A percentile compares a stretch with the other conserved stretches of the same genome.
Conservation (phyloP, 2,329 filamentous ascomycete genomes). For the Metarhizium guizhouense region DNA sequence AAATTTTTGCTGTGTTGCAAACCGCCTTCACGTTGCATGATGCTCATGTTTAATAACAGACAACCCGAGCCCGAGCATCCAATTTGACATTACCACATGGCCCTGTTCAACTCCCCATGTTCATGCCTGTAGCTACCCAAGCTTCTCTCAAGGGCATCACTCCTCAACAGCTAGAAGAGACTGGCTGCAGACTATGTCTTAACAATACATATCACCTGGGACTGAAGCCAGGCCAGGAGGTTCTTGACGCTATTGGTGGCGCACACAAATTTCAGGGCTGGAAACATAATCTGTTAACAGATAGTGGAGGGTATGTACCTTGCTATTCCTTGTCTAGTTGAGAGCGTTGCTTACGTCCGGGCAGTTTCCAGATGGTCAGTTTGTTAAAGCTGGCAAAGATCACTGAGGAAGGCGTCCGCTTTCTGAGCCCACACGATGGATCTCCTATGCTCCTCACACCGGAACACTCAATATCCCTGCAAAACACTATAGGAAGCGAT, state of each 20-base stretch:
- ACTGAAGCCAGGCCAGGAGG: conserved; percentile 85
- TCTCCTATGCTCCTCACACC: conserved; percentile 94
- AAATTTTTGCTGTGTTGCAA: conserved; percentile 10
- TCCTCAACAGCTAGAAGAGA: conserved; percentile 82
- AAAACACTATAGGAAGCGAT: conserved; percentile 95
- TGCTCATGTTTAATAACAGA: conserved; percentile 41
- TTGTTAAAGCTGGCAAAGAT: conserved; percentile 86
- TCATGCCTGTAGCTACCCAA: conserved; percentile 98
- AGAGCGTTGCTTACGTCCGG: neutral
- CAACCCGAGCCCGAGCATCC: conserved; percentile 87
- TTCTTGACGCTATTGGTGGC: conserved; percentile 78
- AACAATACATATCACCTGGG: conserved; percentile 99
- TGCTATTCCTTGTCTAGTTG: conserved; percentile 14
- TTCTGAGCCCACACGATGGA: conserved; percentile 93
- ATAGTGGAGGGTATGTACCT: conserved; percentile 54
- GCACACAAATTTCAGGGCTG: conserved; percentile 93
- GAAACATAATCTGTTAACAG: conserved; percentile 89
- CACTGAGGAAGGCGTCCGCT: conserved; percentile 91
- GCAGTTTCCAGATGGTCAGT: conserved; percentile 97
- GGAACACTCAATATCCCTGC: conserved; percentile 90
- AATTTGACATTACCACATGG: conserved; percentile 85
- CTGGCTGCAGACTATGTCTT: conserved; percentile 80
- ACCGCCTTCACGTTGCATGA: neutral
- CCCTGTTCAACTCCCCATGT: conserved; percentile 79
- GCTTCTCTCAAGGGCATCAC: conserved; percentile 92